Base-by-base conservation (phyloP, 2,329 filamentous ascomycete genomes). In the Penicillium hordei region DNA sequence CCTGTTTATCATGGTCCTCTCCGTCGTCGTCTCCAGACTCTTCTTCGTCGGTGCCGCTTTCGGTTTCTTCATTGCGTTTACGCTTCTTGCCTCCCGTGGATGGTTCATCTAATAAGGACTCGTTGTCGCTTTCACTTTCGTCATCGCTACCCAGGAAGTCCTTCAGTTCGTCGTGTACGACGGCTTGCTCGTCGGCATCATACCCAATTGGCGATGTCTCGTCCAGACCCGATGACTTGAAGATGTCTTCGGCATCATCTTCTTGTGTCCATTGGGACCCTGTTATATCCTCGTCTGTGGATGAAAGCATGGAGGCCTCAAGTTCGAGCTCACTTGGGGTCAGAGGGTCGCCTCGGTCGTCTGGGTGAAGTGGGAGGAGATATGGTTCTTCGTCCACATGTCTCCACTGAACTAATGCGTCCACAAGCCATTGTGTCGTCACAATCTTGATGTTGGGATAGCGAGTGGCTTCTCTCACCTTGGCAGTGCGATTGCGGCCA, bases 361-460 rank as follows among this genome's bases (percentile, higher is more conserved):
- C 84, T 0, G 89, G 86, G 51, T 91, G 87, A 2, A 92, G 82
- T n/a, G 88, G 82, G 46, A 96, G 82, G n/a, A 89, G 79, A 69
- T 93, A 96, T 0, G 89, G 87, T 2, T 81, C 81, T 72, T 97
- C 93, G 55, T 94, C 87, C 12, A 95, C 79, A 56, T 85, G 87
- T 61, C 84, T 81, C 94, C 94, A 99, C 72, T 89, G 88, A 27
- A 86, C 89, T 62, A 97, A 86, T 55, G 88, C 95, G 65, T 93
- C 89, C 33, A 88, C 83, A 31, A 99, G 85, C 94, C 94, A 99
- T 67, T 91, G 86, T 52, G 92, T 89, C 65, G 89, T 92, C 48
- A 99, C 94, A 58, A 99, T 96, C 72, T 92, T 93, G 74, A 97
- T 90, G 17, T 86, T 85, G 0, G 89, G 81, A 55, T 91, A 89